Base-by-base conservation (phyloP, 495 filamentous ascomycete species). In the Umbilicaria muhlenbergii region DNA sequence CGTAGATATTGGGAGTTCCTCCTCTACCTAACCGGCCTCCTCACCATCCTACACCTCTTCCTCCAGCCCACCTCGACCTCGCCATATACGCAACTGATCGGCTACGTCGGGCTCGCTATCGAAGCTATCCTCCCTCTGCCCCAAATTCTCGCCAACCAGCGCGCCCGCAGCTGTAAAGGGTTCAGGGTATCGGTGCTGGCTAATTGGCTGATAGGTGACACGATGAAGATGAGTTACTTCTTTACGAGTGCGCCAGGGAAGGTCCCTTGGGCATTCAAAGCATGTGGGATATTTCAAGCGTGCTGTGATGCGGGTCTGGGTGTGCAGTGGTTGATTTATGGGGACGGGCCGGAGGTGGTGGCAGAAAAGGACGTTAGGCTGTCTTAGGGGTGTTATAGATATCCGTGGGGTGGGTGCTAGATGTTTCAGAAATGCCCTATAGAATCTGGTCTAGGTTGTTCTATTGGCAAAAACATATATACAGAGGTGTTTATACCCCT, bases 141-240 rank as follows among this genome's bases (percentile, higher is more conserved):
- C 11, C 91, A 98, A 62, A 80, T 95, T 17, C 35, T 93, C 19
- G 66, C 80, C 16, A 98, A 96, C 60, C 70, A 81, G 48, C 75
- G 69, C 17, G 75, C 79, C 0, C 72, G 73, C 37, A 89, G 84
- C 3, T 94, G 86, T 65, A 83, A 82, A 55, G 91, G 91, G 8
- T 94, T 98, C 64, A 75, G 91, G 3, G 36, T 94, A 6, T 87
- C 80, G 11, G 86, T 98, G 5, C 63, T 95, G 18, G 78, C 70
- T 4, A 86, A 81, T 38, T 98, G 91, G 91, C 63, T 98, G 47
- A 59, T 85, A 11, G 91, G 91, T 50, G 91, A 98, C 63, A 65
- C 75, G 32, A 92, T 94, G 81, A 98, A 98, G 69, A 83, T 94
- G 76, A 80, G 80, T 37, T 98, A 83, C 67, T 95, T 96, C 64